Evolutionary conservation across 2,329 filamentous ascomycete species (phyloP).

Genomic region (Pestalotiopsis sp.): DNA sequence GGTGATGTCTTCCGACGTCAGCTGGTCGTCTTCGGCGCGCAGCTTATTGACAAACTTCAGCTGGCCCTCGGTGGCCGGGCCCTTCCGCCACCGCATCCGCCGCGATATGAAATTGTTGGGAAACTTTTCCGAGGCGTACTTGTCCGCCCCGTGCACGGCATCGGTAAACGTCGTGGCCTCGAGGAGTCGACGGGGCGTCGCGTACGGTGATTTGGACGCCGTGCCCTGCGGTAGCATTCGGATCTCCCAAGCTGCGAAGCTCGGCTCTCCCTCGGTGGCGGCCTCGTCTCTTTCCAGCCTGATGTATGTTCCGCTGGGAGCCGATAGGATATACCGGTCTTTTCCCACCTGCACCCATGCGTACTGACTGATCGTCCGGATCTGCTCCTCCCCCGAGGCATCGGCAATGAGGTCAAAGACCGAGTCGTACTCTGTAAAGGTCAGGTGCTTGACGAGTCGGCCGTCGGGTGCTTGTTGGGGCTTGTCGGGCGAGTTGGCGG

Average conservation of each 20-base stretch:
- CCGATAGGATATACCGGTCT: conserved; percentile 71
- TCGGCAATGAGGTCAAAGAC: conserved; percentile 91
- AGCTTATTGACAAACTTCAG: conserved; percentile 71
- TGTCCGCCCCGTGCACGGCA: conserved; percentile 85
- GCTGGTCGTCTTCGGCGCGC: conserved; percentile 52
- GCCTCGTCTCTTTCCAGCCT: conserved; percentile 48
- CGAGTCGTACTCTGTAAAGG: conserved; percentile 88
- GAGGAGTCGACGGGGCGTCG: conserved; percentile 69
- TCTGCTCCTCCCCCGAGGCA: conserved; percentile 74
- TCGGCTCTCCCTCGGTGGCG: conserved; percentile 24
- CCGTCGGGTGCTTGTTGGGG: not conserved
- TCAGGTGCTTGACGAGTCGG: conserved; percentile 49
- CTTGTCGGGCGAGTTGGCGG: conserved; percentile 12
- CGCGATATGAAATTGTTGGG: conserved; percentile 67
- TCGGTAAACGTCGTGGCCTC: conserved; percentile 67
- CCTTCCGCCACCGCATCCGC: conserved; percentile 69
- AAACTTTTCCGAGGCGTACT: conserved; percentile 69
- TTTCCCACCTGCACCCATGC: conserved; percentile 82
- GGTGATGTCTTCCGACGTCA: conserved; percentile 61
- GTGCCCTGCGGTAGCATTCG: conserved; percentile 45
- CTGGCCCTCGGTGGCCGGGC: conserved; percentile 65
- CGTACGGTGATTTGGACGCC: conserved; percentile 60
- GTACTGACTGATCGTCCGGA: conserved; percentile 72
- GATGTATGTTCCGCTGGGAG: conserved; percentile 63
- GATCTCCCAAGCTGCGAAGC: conserved; percentile 49